Evolutionary conservation across 1,284 basidiomycete species (phyloP).

Genomic region (Farysia itapuensis): DNA sequence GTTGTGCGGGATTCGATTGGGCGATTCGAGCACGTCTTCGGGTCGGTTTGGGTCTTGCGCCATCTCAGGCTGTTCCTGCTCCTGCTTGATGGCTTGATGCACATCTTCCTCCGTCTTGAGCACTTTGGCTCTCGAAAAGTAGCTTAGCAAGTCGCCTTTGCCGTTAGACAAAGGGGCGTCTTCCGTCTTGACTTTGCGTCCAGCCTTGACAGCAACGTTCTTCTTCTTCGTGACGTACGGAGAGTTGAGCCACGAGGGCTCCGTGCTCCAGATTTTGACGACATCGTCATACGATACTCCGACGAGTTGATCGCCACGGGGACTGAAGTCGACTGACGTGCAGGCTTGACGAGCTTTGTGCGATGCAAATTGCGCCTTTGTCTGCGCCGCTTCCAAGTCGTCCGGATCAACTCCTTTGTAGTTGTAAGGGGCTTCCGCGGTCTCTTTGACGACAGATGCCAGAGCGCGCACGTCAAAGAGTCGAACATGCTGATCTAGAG

Average conservation of each 20-base stretch:
- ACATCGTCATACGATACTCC: constrained; percentile 55
- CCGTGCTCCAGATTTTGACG: constrained; percentile 37
- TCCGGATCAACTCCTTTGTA: constrained; percentile 40
- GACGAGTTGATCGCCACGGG: constrained; percentile 46
- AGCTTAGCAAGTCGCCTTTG: constrained; percentile 8
- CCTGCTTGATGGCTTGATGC: constrained; percentile 14
- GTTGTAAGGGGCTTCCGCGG: constrained; percentile 35
- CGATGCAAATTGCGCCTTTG: constrained; percentile 32
- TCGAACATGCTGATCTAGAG: constrained; percentile 51
- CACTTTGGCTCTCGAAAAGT: constrained; percentile 5
- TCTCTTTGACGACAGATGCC: constrained; percentile 17
- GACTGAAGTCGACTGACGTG: constrained; percentile 53
- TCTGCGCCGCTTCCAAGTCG: constrained; percentile 21
- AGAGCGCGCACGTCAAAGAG: constrained; percentile 55
- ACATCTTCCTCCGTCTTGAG: constrained; percentile 22
- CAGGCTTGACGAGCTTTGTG: constrained; percentile 44
- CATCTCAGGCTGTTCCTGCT: background rate
- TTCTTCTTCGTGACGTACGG: constrained; percentile 6
- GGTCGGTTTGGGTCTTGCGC: constrained; percentile 5
- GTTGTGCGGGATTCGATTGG: constrained; percentile 48
- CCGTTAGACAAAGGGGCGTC: constrained; percentile 1
- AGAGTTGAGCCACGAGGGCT: constrained; percentile 26
- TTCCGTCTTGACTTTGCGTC: constrained; percentile 16
- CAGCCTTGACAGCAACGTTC: constrained; percentile 4
- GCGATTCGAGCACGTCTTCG: constrained; percentile 29